Conservation (phyloP, 495 filamentous ascomycete genomes). For the Gamarada debralockiae region DNA sequence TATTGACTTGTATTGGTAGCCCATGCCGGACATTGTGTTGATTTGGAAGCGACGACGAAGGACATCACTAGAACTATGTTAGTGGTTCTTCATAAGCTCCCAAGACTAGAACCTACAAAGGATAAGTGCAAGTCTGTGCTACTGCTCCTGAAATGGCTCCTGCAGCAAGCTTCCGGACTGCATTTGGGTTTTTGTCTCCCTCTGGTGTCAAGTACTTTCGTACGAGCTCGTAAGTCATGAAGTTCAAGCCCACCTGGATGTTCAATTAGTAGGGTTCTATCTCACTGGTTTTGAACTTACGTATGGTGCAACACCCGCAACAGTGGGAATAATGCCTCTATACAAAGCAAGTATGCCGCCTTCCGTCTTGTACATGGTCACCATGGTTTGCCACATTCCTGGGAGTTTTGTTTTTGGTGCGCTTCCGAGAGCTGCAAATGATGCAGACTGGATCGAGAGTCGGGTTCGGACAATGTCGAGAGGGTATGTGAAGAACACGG, state of each 20-base stretch:
- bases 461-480: constrained; percentile 96
- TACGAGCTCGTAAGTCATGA: constrained; percentile 93
- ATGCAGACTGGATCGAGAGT: constrained; percentile 93
- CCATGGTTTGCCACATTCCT: constrained; percentile 88
- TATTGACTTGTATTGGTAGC: constrained; percentile 87
- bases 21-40: constrained; percentile 99
- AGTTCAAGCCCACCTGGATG: constrained; percentile 87
- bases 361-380: constrained; percentile 82
- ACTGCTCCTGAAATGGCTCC: constrained; percentile 93
- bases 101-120: constrained; percentile 63
- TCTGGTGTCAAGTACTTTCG: constrained; percentile 82
- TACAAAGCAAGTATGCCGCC: constrained; percentile 83
- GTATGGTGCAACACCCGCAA: constrained; percentile 93
- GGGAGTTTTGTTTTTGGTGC: constrained; percentile 63
- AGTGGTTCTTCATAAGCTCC: constrained; percentile 1
- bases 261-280: not conserved
- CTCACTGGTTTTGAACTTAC: constrained; percentile 39
- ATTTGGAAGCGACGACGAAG: constrained; percentile 95
- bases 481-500: constrained; percentile 73
- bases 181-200: constrained; percentile 77
- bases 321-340: constrained; percentile 87
- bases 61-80: constrained; percentile 62
- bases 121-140: constrained; percentile 97
- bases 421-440: constrained; percentile 70
- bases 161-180: constrained; percentile 77